Evolutionary conservation across 768 basidiomycete genomes (phyloP).

Genomic region (Rhizopogon vesiculosus): DNA sequence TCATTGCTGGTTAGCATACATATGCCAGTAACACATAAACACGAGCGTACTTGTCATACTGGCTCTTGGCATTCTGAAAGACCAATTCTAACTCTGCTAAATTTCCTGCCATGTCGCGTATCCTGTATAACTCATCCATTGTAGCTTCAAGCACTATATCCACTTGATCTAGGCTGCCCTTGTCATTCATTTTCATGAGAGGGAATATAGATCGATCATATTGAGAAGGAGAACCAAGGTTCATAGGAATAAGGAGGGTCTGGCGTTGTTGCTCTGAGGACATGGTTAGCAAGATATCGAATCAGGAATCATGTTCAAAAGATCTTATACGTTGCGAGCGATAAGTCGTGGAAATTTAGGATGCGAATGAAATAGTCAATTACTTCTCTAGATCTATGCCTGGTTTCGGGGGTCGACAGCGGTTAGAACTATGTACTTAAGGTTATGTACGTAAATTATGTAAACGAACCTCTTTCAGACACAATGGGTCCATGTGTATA

Average conservation of each 20-base stretch:
- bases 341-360: neutral
- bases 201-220: neutral
- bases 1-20: neutral
- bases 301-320: neutral
- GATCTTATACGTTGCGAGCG: neutral
- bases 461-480: too few species aligned
- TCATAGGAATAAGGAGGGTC: conserved; percentile 1
- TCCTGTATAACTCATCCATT: conserved; percentile 6
- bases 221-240: conserved; percentile 1
- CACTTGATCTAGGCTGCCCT: neutral
- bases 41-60: conserved; percentile 3
- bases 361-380: too few species aligned
- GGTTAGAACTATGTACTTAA: too few species aligned
- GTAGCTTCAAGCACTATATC: conserved; percentile 6
- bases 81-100: neutral
- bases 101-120: neutral
- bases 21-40: too few species aligned
- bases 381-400: too few species aligned
- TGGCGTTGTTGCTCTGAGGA: neutral
- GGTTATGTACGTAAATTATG: too few species aligned
- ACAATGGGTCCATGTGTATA: too few species aligned
- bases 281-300: neutral
- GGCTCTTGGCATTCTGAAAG: neutral
- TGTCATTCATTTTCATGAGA: neutral
- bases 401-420: too few species aligned